Evolutionary conservation across 1,284 basidiomycete species (phyloP).

Genomic region (Papiliotrema laurentii): DNA sequence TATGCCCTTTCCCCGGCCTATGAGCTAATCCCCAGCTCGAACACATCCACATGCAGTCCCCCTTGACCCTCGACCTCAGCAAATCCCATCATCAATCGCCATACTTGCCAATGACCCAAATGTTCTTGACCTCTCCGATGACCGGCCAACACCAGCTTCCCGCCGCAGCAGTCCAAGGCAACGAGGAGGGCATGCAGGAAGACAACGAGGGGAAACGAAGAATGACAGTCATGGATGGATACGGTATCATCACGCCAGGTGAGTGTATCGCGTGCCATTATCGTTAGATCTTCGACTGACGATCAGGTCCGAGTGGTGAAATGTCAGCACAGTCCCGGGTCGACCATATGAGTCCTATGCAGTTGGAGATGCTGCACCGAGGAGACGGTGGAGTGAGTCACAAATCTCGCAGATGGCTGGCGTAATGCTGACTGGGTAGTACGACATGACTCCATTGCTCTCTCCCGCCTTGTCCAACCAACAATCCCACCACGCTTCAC

Average conservation of each 20-base stretch:
- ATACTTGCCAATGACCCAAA: conserved; percentile 30
- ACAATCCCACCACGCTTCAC: conserved; percentile 24
- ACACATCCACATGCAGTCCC: conserved; percentile 48
- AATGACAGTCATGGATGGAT: conserved; percentile 5
- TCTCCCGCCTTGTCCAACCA: conserved; percentile 38
- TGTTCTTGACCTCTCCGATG: conserved; percentile 32
- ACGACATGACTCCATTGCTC: conserved; percentile 32
- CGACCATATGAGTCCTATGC: conserved; percentile 43
- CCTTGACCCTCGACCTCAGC: conserved; percentile 32
- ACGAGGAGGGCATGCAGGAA: conserved; percentile 2
- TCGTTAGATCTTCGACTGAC: background rate
- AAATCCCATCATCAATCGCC: conserved; percentile 27
- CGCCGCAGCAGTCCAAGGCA: background rate
- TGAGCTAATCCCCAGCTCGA: conserved; percentile 33
- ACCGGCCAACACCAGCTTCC: background rate
- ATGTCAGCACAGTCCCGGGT: conserved; percentile 35
- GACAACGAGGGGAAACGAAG: conserved; percentile 3
- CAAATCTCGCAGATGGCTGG: background rate
- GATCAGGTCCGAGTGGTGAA: conserved; percentile 39
- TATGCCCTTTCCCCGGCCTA: no score
- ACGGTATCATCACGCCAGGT: conserved; percentile 39
- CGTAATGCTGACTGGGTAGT: conserved; percentile 10
- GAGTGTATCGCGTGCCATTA: conserved; percentile 4
- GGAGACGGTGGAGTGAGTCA: conserved; percentile 26
- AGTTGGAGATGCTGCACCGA: conserved; percentile 36